Conservation (phyloP, 495 filamentous ascomycete genomes). For the Clohesyomyces aquaticus region DNA sequence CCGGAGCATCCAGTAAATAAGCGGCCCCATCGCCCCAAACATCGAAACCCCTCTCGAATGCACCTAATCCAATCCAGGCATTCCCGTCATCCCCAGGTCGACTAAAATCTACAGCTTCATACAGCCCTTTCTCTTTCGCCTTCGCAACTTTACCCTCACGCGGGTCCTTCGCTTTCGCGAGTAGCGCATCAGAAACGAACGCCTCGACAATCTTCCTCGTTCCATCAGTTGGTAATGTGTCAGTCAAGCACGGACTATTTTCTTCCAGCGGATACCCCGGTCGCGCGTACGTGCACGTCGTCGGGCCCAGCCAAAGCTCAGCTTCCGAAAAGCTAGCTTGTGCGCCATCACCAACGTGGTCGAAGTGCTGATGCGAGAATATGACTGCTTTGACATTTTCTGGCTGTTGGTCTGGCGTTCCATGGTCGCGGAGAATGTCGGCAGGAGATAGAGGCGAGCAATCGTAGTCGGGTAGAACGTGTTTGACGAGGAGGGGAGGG, state of each 20-base stretch:
- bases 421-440: slow-evolving; percentile 18
- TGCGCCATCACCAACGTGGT: slow-evolving; percentile 32
- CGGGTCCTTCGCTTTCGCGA: slow-evolving; percentile 13
- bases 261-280: slow-evolving; percentile 27
- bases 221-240: slow-evolving; percentile 18
- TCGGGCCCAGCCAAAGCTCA: slow-evolving; percentile 31
- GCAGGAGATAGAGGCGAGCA: slow-evolving; percentile 12
- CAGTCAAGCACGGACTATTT: slow-evolving; percentile 8
- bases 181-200: slow-evolving; percentile 1
- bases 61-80: slow-evolving; percentile 20
- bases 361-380: slow-evolving; percentile 32
- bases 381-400: slow-evolving; percentile 28
- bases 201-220: slow-evolving; percentile 30
- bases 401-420: slow-evolving; percentile 16
- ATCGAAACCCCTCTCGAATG: slow-evolving; percentile 24
- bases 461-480: slow-evolving; percentile 13
- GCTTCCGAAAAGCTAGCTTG: slow-evolving; percentile 18
- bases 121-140: slow-evolving; percentile 17
- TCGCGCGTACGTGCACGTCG: slow-evolving; percentile 26
- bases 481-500: slow-evolving; percentile 19
- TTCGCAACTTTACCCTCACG: slow-evolving; percentile 18
- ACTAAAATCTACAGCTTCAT: slow-evolving; percentile 23
- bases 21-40: slow-evolving; percentile 24
- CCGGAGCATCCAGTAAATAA: slow-evolving; percentile 29
- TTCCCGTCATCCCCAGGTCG: background rate